A percentile compares a stretch with the other conserved stretches of the same genome.
Conservation (phyloP, 805 yeast genomes). For the Ogataea pilisensis region DNA sequence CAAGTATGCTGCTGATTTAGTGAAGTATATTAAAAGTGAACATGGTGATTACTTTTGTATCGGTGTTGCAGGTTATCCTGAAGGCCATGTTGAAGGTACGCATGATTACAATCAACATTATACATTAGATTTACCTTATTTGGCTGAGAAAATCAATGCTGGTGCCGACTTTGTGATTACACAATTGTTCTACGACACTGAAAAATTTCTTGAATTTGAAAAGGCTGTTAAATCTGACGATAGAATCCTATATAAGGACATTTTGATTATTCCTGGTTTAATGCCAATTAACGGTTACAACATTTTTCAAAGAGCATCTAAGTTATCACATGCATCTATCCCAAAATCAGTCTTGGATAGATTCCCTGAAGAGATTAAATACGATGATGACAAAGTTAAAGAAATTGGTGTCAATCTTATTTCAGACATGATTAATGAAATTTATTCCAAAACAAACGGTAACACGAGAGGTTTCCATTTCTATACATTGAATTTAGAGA, state of each 20-base stretch:
- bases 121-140: constrained; percentile 65
- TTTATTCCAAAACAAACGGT: constrained; percentile 49
- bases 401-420: constrained; percentile 75
- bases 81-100: constrained; percentile 91
- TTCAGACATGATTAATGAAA: constrained; percentile 55
- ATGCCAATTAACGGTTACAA: constrained; percentile 88
- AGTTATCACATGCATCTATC: constrained; percentile 79
- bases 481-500: constrained; percentile 88
- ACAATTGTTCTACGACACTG: constrained; percentile 87
- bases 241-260: constrained; percentile 32
- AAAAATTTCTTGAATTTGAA: constrained; percentile 68
- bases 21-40: constrained; percentile 64
- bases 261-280: constrained; percentile 78
- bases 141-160: constrained; percentile 82
- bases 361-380: constrained; percentile 53
- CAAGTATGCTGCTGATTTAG: constrained; percentile 79
- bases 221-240: constrained; percentile 37
- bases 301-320: constrained; percentile 83
- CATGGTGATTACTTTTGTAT: constrained; percentile 83
- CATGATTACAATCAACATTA: constrained; percentile 63
- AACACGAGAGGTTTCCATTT: constrained; percentile 84
- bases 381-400: constrained; percentile 79
- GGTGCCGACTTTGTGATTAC: constrained; percentile 95
- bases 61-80: constrained; percentile 98
- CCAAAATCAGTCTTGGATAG: constrained; percentile 51